phyloP scores from a whole-genome alignment of 352 stramenopile species.

The Phytopythium oedochilum region DNA sequence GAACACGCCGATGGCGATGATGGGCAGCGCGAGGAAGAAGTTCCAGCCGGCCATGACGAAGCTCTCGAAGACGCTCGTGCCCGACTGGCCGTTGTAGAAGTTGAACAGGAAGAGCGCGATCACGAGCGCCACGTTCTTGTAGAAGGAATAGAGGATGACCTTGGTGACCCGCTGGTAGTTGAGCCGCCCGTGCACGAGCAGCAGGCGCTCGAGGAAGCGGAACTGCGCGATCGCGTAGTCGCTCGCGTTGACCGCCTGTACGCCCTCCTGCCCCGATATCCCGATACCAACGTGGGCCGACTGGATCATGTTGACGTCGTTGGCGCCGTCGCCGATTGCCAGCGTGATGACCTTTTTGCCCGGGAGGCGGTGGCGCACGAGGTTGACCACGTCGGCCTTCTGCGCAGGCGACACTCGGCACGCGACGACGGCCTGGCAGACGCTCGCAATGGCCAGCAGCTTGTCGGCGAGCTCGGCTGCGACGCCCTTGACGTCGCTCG shows the following conservation, averaged over 20 bases:
- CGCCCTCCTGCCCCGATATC: slow-evolving; percentile 89
- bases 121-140: slow-evolving; percentile 76
- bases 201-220: slow-evolving; percentile 90
- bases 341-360: slow-evolving; percentile 73
- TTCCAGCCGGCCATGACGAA: slow-evolving; percentile 81
- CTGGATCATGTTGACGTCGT: slow-evolving; percentile 96
- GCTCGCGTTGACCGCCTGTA: slow-evolving; percentile 89
- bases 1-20: slow-evolving; percentile 82
- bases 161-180: slow-evolving; percentile 96
- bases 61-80: slow-evolving; percentile 80
- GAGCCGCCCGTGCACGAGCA: slow-evolving; percentile 96
- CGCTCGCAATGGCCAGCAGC: slow-evolving; percentile 47
- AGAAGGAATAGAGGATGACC: slow-evolving; percentile 89
- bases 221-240: slow-evolving; percentile 94
- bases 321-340: slow-evolving; percentile 92
- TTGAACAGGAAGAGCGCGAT: slow-evolving; percentile 76
- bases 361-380: slow-evolving; percentile 50
- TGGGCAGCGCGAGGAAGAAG: slow-evolving; percentile 85
- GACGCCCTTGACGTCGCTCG: slow-evolving; percentile 22
- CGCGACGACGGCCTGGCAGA: slow-evolving; percentile 69
- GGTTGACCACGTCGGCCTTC: slow-evolving; percentile 76
- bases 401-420: slow-evolving; percentile 81
- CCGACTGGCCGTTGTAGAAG: slow-evolving; percentile 80
- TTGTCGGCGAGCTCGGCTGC: slow-evolving; percentile 48
- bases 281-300: slow-evolving; percentile 92